Evolutionary conservation across 2,329 filamentous ascomycete genomes (phyloP).

Genomic region (Penicillium sp.): DNA sequence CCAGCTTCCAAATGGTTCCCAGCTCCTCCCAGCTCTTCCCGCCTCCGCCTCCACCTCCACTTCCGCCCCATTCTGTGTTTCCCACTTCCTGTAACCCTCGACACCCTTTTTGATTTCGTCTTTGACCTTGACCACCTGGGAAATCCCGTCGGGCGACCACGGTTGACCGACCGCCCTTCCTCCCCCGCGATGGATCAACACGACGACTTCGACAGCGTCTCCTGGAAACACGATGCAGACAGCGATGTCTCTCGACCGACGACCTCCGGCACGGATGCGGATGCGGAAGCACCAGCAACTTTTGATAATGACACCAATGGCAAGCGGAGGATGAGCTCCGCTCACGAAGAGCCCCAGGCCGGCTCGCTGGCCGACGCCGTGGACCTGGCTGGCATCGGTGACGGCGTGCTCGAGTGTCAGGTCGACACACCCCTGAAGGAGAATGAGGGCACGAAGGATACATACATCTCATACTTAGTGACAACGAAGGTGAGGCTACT

Average conservation of each 20-base stretch:
- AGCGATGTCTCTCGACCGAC: constrained; percentile 49
- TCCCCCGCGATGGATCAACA: constrained; percentile 49
- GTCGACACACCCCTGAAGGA: constrained; percentile 89
- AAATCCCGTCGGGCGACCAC: constrained; percentile 20
- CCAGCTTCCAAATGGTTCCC: constrained; percentile 21
- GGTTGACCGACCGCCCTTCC: constrained; percentile 15
- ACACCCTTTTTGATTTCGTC: constrained; percentile 7
- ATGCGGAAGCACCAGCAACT: constrained; percentile 41
- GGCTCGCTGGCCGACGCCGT: constrained; percentile 57
- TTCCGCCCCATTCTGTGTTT: constrained; percentile 2
- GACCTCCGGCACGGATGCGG: constrained; percentile 47
- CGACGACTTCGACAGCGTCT: constrained; percentile 80
- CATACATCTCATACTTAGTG: constrained; percentile 93
- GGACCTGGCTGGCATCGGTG: constrained; percentile 67
- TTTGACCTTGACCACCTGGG: background rate
- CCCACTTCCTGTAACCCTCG: constrained; percentile 8
- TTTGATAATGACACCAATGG: constrained; percentile 50
- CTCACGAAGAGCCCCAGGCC: constrained; percentile 52
- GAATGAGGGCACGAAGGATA: constrained; percentile 94
- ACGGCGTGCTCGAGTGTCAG: constrained; percentile 79
- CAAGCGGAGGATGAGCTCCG: constrained; percentile 53
- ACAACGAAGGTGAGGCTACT: constrained; percentile 73
- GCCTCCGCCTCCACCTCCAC: constrained; percentile 18
- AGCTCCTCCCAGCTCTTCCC: too few species aligned
- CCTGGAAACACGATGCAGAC: constrained; percentile 70